Conservation (phyloP, 352 stramenopile species). For the Pilasporangium apinafurcum region DNA sequence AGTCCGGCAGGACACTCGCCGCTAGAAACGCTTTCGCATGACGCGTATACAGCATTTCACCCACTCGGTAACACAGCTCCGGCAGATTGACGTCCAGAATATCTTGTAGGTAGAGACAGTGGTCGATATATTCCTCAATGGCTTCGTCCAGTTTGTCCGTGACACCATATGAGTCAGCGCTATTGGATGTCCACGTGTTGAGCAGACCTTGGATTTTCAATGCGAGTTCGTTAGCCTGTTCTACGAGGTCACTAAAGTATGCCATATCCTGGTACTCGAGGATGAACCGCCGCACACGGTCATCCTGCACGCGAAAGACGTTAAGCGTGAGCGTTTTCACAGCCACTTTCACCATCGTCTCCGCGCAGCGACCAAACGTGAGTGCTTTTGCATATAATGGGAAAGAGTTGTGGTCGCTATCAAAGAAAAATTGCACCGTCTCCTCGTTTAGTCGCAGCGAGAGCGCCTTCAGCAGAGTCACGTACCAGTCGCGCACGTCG, state of each 20-base stretch:
- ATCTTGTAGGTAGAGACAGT: slow-evolving; percentile 84
- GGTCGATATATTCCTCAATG: slow-evolving; percentile 77
- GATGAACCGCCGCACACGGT: slow-evolving; percentile 71
- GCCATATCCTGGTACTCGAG: slow-evolving; percentile 63
- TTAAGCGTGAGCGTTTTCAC: slow-evolving; percentile 87
- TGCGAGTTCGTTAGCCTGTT: slow-evolving; percentile 67
- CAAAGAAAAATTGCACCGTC: slow-evolving; percentile 89
- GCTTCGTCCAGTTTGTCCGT: slow-evolving; percentile 77
- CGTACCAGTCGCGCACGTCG: slow-evolving; percentile 87
- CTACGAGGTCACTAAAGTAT: slow-evolving; percentile 79
- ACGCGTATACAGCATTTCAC: slow-evolving; percentile 58
- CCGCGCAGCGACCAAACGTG: slow-evolving; percentile 56
- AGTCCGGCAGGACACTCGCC: slow-evolving; percentile 72
- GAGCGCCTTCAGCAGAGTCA: slow-evolving; percentile 85
- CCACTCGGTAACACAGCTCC: slow-evolving; percentile 77
- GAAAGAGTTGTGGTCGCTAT: slow-evolving; percentile 42
- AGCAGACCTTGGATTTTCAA: slow-evolving; percentile 70
- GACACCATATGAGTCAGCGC: slow-evolving; percentile 11
- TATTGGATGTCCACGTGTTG: slow-evolving; percentile 40
- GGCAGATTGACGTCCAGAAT: slow-evolving; percentile 78
- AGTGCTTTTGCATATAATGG: slow-evolving; percentile 72
- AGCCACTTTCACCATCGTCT: slow-evolving; percentile 83
- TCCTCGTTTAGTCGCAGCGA: slow-evolving; percentile 81
- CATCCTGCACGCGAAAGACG: slow-evolving; percentile 71
- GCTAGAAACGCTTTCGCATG: slow-evolving; percentile 68